phyloP scores from a whole-genome alignment of 2,329 filamentous ascomycete genomes.

The Scedosporium dehoogii region DNA sequence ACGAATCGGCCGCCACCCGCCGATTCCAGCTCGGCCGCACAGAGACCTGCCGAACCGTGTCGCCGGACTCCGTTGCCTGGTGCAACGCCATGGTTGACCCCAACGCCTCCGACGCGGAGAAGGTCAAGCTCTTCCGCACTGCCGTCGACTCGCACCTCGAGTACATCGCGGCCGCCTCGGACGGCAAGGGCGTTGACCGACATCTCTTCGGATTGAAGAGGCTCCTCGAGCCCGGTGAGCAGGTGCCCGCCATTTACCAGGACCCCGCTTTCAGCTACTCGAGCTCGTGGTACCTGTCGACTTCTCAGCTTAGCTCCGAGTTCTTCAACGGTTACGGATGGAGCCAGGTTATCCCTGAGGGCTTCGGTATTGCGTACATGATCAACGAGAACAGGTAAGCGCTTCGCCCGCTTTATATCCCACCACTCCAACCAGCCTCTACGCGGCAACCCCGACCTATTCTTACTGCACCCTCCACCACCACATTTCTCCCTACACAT shows the following conservation, averaged over 20 bases:
- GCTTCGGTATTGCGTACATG: slow-evolving; percentile 98
- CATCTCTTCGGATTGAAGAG: slow-evolving; percentile 98
- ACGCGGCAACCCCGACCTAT: background rate
- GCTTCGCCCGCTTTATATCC: background rate
- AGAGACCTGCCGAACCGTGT: slow-evolving; percentile 88
- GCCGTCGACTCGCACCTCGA: slow-evolving; percentile 75
- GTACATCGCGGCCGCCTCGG: slow-evolving; percentile 81
- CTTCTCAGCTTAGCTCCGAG: slow-evolving; percentile 84
- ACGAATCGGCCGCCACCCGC: slow-evolving; percentile 90
- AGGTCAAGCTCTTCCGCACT: slow-evolving; percentile 67
- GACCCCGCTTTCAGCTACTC: slow-evolving; percentile 83
- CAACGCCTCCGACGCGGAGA: slow-evolving; percentile 50
- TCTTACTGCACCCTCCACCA: background rate
- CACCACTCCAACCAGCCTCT: background rate
- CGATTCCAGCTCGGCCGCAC: slow-evolving; percentile 95
- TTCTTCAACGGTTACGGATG: slow-evolving; percentile 99
- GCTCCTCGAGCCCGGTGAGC: slow-evolving; percentile 69
- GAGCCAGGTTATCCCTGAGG: slow-evolving; percentile 93
- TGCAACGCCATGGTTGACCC: slow-evolving; percentile 77
- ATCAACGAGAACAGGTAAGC: slow-evolving; percentile 91
- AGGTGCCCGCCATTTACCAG: slow-evolving; percentile 71
- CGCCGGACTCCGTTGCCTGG: slow-evolving; percentile 83
- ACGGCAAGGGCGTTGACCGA: slow-evolving; percentile 88
- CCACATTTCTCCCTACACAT: background rate
- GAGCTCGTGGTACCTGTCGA: slow-evolving; percentile 79